Evolutionary conservation across 306 rosid genomes (phyloP), one percentile per base, ranked within the genome.

Genomic region (Cucurbita ficifolia): DNA sequence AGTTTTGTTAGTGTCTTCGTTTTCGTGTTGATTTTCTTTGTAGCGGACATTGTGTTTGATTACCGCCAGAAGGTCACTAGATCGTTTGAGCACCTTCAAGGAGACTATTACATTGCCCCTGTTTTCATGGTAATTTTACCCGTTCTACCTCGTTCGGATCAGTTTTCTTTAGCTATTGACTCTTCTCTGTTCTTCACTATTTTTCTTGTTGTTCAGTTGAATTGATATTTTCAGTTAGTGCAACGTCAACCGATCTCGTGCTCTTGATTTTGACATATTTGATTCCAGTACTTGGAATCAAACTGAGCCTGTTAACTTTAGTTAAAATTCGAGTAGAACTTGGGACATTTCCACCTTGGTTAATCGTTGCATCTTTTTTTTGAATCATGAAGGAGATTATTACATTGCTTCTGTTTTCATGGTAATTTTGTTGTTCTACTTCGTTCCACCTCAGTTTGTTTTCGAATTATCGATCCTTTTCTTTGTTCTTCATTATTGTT

Each of bases 11-110:
- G 2, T 42, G 43, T 18, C n/a, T 51, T 52, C 5, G 21, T 13
- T 8, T 29, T 2, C 33, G 42, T 18, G 9, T 33, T 14, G 2
- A 17, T 9, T 48, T 2, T 0, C 81, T 60, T 19, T 50, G 79
- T 79, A 89, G 96, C 98, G 19, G 97, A 94, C 82, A 87, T 94
- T 75, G 98, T 94, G 36, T 94, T 94, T 74, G 98, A 94, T 84
- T 94, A 90, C 75, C 98, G 98, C 50, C 98, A 94, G 70, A 94
- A 90, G 85, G 88, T 74, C 19, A 94, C 97, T 1, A 85, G 92
- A 82, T 87, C 98, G 24, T 94, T 94, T 53, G 70, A 87, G 77
- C 79, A 94, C 78, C 89, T 90, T 55, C 90, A 87, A 79, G 98
- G 97, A 21, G 98, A 94, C 83, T 94, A 90, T 70, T 89, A 89